Conservation (phyloP, 2,329 filamentous ascomycete species). For the Chaetomium globosum region DNA sequence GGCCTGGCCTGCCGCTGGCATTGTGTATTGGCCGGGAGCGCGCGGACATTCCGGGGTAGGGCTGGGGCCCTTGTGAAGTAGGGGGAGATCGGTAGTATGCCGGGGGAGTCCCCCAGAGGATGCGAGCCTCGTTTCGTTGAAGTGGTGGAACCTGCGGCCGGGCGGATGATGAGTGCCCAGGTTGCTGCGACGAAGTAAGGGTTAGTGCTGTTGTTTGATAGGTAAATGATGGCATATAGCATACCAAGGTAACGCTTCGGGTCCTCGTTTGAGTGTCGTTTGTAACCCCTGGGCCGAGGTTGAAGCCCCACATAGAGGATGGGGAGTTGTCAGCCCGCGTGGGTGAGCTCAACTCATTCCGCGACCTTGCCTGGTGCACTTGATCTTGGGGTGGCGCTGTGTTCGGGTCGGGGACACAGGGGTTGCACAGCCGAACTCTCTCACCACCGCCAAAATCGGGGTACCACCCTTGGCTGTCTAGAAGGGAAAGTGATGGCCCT, state of each 20-base stretch:
- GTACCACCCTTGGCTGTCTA: slow-evolving; percentile 48
- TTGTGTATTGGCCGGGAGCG: slow-evolving; percentile 42
- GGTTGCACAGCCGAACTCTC: slow-evolving; percentile 62
- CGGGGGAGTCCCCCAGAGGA: slow-evolving; percentile 48
- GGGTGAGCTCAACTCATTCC: slow-evolving; percentile 40
- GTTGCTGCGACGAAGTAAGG: slow-evolving; percentile 28
- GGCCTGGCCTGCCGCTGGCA: slow-evolving; percentile 40
- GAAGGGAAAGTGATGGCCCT: slow-evolving; percentile 47
- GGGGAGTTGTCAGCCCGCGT: slow-evolving; percentile 1
- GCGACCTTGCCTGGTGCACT: slow-evolving; percentile 49
- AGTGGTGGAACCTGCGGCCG: slow-evolving; percentile 23
- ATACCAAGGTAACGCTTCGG: slow-evolving; percentile 57
- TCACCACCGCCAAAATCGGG: slow-evolving; percentile 58
- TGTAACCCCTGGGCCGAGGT: slow-evolving; percentile 42
- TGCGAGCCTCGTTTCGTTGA: slow-evolving; percentile 44
- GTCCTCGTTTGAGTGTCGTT: slow-evolving; percentile 46
- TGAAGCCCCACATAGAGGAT: slow-evolving; percentile 42
- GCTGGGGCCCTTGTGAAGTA: slow-evolving; percentile 32
- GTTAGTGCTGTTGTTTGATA: slow-evolving; percentile 5
- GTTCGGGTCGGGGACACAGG: slow-evolving; percentile 64
- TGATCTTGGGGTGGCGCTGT: slow-evolving; percentile 55
- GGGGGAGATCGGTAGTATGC: slow-evolving; percentile 41
- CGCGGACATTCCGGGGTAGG: slow-evolving; percentile 24
- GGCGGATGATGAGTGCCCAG: slow-evolving; percentile 35
- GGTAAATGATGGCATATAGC: slow-evolving; percentile 32